Base-by-base conservation (phyloP, 805 yeast species). In the Lipomyces spencermartinsiae region DNA sequence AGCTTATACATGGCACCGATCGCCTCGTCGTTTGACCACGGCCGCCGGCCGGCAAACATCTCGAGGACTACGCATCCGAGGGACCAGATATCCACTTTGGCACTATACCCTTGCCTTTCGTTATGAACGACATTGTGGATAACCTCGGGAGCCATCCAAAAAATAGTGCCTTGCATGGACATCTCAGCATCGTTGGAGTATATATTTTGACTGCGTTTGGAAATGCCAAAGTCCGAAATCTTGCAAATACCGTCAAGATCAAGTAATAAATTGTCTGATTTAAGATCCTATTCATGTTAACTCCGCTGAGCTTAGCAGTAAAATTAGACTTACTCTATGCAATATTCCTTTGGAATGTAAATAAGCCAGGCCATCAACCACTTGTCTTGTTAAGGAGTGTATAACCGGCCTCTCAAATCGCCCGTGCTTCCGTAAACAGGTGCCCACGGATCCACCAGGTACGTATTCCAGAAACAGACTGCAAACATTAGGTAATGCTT, bases 121-220 rank as follows among this genome's bases (percentile, higher is more conserved):
- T 87, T 86, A 70, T 87, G 89, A 2, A 86, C 88, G 25, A 87
- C 87, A 67, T 92, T 92, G 76, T 93, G 94, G 61, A 95, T 93
- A 71, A 96, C 97, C 76, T 95, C 99, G 0, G 99, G 99, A 0
- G 99, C 99, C 99, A 95, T 95, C 99, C 99, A 95, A 78, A 93
- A 95, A 0, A 96, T 92, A 0, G 99, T 93, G 31, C 99, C 99
- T 79, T 96, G 97, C 97, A 92, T 92, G 12, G 98, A 93, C 97
- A 93, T 91, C 64, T 92, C 97, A 3, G 97, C 92, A 74, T 92
- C 88, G 77, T 95, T 93, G 37, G 91, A 88, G 77, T 95, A 94
- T 31, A 94, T 91, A 76, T 95, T 93, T 58, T 88, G 85, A 12
- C 92, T 63, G 49, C 70, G 68, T 77, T 92, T 93, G 55, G 98